Base-by-base conservation (phyloP, 2,329 filamentous ascomycete genomes). In the Nemania abortiva region DNA sequence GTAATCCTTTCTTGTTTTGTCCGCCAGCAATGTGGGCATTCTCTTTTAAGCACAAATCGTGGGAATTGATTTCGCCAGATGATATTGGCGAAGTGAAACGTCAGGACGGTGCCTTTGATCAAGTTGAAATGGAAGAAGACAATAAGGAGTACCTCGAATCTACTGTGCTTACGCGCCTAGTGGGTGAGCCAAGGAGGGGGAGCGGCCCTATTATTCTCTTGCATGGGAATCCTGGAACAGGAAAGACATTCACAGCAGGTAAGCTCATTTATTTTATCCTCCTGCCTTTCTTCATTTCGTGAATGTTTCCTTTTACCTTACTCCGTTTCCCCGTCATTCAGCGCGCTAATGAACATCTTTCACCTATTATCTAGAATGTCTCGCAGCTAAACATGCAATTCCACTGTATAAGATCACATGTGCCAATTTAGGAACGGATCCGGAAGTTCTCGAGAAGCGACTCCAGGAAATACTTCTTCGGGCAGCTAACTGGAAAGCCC, bases 161-260 rank as follows among this genome's bases (percentile, higher is more conserved):
- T 22, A 53, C 61, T 27, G 11, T 64, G 1, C 1, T 50, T 15
- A 18, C 20, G 1, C 42, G 56, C 7, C 31, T 22, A 6, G 27
- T 29, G 6, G 27, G 49, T 42, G 31, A 31, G 18, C 20, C 20
- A 2, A 6, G 15, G 53, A 70, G 62, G n/a, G 49, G 67, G 18
- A 27, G 61, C 2, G 66, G 70, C 3, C 39, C 69, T 6, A 70
- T 63, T 18, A 59, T 73, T 31, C 68, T 73, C 9, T 39, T 73
- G 10, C 37, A 60, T 53, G 72, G 72, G 0, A 63, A 31, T 42
- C 57, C 68, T 24, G 72, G 72, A 0, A 71, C 69, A 20, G 72
- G 72, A 7, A 73, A 73, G 50, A 73, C 70, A 6, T 60, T 70
- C 2, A 71, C 70, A 18, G 72, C 68, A 18, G 72, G 72, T 72